A percentile compares a stretch with the other conserved stretches of the same genome.
Conservation (phyloP, 2,329 filamentous ascomycete genomes). For the Fusarium sarcochroum region DNA sequence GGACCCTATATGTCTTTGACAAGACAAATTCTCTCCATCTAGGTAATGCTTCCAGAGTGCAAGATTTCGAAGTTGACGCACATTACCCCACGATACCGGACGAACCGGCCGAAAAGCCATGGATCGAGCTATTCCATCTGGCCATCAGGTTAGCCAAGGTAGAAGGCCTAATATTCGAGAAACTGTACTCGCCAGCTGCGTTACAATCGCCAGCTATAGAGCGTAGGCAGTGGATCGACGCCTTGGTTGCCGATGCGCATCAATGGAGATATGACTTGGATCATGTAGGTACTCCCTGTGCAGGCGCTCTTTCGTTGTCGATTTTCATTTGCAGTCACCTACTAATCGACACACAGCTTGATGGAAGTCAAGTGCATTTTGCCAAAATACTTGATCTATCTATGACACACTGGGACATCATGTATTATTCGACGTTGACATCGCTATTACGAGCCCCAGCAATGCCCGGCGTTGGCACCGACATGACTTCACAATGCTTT, state of each 20-base stretch:
- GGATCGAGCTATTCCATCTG: constrained; percentile 28
- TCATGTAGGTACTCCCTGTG: constrained; percentile 1
- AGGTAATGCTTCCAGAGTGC: constrained; percentile 32
- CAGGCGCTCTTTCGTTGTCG: too few species aligned
- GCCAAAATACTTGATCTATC: constrained; percentile 15
- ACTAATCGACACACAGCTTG: constrained; percentile 7
- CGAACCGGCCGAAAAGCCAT: constrained; percentile 19
- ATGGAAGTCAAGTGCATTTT: constrained; percentile 22
- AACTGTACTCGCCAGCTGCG: constrained; percentile 26
- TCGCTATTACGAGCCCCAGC: constrained; percentile 31
- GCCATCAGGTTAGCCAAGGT: constrained; percentile 28
- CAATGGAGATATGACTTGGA: constrained; percentile 29
- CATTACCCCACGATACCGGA: constrained; percentile 16
- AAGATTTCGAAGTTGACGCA: constrained; percentile 37
- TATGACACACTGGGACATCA: constrained; percentile 33
- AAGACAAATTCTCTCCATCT: constrained; percentile 34
- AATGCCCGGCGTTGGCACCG: constrained; percentile 10
- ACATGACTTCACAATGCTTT: constrained; percentile 36
- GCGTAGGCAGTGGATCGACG: constrained; percentile 20
- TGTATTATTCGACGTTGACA: constrained; percentile 42
- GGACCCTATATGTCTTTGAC: constrained; percentile 39
- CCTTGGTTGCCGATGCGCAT: constrained; percentile 14
- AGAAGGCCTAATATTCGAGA: constrained; percentile 28
- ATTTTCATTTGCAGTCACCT: fast-evolving
- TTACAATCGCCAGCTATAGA: constrained; percentile 16